A percentile compares a stretch with the other conserved stretches of the same genome.
Evolutionary conservation across 2,329 filamentous ascomycete genomes (phyloP).

Genomic region (Pseudogymnoascus pannorum): DNA sequence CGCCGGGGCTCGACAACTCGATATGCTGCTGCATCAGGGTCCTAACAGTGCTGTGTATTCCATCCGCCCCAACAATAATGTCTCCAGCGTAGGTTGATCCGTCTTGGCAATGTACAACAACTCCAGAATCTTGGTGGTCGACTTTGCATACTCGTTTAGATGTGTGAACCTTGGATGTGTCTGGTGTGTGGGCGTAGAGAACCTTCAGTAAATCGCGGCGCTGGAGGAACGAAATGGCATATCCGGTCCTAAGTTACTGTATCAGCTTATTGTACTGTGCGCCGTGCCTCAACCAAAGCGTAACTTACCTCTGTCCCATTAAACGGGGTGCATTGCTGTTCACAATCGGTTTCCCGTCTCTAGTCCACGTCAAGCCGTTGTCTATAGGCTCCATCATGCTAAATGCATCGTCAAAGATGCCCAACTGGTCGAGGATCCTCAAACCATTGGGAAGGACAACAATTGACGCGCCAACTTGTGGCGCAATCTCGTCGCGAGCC

Average conservation of each 20-base stretch:
- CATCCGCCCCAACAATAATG: slow-evolving; percentile 24
- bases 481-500: slow-evolving; percentile 33
- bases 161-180: slow-evolving; percentile 17
- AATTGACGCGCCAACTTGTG: slow-evolving; percentile 42
- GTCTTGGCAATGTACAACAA: slow-evolving; percentile 19
- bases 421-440: slow-evolving; percentile 45
- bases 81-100: slow-evolving; percentile 18
- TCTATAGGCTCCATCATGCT: neutral
- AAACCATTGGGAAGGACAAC: slow-evolving; percentile 36
- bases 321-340: slow-evolving; percentile 16
- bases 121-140: slow-evolving; percentile 12
- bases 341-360: slow-evolving; percentile 18
- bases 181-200: slow-evolving; percentile 19
- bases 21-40: slow-evolving; percentile 16
- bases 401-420: slow-evolving; percentile 25
- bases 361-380: neutral
- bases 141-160: slow-evolving; percentile 16
- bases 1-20: slow-evolving; percentile 1
- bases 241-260: slow-evolving; percentile 18
- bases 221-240: slow-evolving; percentile 13
- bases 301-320: slow-evolving; percentile 6
- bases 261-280: neutral
- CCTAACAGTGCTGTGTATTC: slow-evolving; percentile 21
- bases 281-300: neutral
- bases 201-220: slow-evolving; percentile 13